A percentile compares a stretch with the other conserved stretches of the same genome.
Evolutionary conservation across 805 yeast genomes (phyloP).

Genomic region (Metschnikowia hibisci): DNA sequence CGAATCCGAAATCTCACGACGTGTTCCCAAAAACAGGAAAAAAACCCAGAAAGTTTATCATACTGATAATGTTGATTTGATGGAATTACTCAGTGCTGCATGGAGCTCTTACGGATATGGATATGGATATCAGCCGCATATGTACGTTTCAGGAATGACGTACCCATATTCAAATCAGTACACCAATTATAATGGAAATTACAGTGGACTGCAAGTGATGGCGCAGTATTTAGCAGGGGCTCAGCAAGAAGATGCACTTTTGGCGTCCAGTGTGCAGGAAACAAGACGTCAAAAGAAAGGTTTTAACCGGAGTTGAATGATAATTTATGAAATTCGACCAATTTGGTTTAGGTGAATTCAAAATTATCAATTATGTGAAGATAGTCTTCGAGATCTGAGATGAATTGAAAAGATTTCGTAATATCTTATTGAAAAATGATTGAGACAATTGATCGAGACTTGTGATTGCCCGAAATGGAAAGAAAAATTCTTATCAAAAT

Average conservation of each 20-base stretch:
- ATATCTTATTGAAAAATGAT: too few relatives aligned
- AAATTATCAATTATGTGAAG: too few relatives aligned
- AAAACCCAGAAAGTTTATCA: conserved; percentile 12
- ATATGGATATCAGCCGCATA: neutral
- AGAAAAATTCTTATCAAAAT: neutral
- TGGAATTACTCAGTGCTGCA: conserved; percentile 7
- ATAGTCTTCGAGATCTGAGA: too few relatives aligned
- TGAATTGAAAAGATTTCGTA: too few relatives aligned
- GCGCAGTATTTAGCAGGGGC: conserved; percentile 73
- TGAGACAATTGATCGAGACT: too few relatives aligned
- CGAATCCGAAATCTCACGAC: conserved; percentile 23
- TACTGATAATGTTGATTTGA: conserved; percentile 7
- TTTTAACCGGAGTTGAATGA: neutral
- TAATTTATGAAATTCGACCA: too few relatives aligned
- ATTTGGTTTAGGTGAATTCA: too few relatives aligned
- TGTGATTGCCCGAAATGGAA: neutral
- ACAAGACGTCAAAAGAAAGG: neutral
- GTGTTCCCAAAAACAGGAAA: neutral
- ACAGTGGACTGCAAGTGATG: conserved; percentile 65
- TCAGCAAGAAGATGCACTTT: conserved; percentile 56
- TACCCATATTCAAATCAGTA: conserved; percentile 5
- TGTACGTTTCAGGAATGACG: neutral
- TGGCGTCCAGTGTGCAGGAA: conserved; percentile 25
- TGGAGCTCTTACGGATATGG: conserved; percentile 9
- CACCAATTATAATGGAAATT: neutral